phyloP scores from a whole-genome alignment of 768 basidiomycete genomes.

The Mycena indigotica region DNA sequence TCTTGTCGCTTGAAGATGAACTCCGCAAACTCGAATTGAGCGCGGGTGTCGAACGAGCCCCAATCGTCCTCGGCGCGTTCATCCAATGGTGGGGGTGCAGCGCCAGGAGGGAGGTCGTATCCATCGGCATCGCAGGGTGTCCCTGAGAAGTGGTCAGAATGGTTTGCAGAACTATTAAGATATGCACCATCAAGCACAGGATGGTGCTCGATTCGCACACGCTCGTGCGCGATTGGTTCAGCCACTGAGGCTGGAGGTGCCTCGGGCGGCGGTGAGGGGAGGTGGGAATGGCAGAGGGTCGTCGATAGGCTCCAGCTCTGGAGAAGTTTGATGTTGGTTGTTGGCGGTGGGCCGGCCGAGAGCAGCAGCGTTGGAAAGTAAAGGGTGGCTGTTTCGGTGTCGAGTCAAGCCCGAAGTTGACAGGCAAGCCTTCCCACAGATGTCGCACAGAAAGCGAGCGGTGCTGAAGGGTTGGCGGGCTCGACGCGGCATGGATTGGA shows the following conservation, averaged over 20 bases:
- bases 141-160: conserved; percentile 6
- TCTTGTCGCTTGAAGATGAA: conserved; percentile 23
- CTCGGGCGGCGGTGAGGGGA: neutral
- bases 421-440: no score
- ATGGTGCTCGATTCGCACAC: neutral
- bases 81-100: conserved; percentile 13
- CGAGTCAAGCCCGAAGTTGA: no score
- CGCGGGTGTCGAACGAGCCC: conserved; percentile 16
- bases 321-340: neutral
- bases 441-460: no score
- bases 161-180: neutral
- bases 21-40: conserved; percentile 20
- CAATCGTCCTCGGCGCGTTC: conserved; percentile 15
- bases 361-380: neutral
- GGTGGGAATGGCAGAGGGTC: neutral
- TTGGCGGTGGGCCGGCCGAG: neutral
- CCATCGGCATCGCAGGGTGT: conserved; percentile 17
- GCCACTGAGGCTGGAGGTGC: neutral
- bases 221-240: neutral
- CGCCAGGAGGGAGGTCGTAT: conserved; percentile 2
- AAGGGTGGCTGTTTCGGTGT: no score
- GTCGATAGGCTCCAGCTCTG: neutral
- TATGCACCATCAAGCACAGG: conserved; percentile 12
- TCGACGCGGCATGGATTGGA: no score
- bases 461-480: no score